Conservation (phyloP, 371 early-diverging fungal species). For the Gilbertella persicaria region DNA sequence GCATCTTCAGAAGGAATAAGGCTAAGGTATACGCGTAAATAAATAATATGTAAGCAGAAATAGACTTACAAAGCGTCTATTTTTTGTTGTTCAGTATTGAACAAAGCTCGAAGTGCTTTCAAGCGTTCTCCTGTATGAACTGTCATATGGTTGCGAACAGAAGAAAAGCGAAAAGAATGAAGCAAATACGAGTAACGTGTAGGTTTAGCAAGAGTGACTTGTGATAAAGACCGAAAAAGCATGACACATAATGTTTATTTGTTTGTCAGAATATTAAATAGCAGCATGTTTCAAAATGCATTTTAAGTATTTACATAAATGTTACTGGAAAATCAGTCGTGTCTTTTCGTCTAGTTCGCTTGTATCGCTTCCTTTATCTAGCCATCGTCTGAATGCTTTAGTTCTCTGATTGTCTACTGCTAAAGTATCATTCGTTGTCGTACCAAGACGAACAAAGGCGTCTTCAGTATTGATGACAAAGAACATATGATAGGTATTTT, state of each 20-base stretch:
- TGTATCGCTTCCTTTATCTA: constrained; percentile 9
- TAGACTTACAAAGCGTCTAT: constrained; percentile 26
- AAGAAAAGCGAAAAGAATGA: constrained; percentile 12
- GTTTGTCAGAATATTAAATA: neutral
- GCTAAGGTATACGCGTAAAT: constrained; percentile 20
- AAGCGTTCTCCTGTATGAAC: constrained; percentile 23
- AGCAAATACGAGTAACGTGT: neutral
- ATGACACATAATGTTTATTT: neutral
- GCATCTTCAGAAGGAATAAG: constrained; percentile 83
- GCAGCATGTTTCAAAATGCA: no score
- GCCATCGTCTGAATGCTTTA: constrained; percentile 13
- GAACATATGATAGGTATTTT: constrained; percentile 44
- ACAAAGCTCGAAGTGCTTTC: constrained; percentile 19
- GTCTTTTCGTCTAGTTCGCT: constrained; percentile 1
- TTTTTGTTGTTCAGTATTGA: constrained; percentile 15
- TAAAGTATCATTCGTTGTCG: neutral
- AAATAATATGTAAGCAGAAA: neutral
- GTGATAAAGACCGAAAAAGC: neutral
- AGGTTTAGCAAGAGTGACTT: neutral
- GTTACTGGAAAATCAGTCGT: constrained; percentile 1
- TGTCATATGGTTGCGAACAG: constrained; percentile 13
- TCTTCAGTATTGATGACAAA: constrained; percentile 37
- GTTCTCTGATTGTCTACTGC: neutral
- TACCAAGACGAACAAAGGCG: constrained; percentile 14
- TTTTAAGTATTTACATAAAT: constrained; percentile 5